Evolutionary conservation across 306 rosid genomes (phyloP).

Genomic region (Gastrolobium bilobum): DNA sequence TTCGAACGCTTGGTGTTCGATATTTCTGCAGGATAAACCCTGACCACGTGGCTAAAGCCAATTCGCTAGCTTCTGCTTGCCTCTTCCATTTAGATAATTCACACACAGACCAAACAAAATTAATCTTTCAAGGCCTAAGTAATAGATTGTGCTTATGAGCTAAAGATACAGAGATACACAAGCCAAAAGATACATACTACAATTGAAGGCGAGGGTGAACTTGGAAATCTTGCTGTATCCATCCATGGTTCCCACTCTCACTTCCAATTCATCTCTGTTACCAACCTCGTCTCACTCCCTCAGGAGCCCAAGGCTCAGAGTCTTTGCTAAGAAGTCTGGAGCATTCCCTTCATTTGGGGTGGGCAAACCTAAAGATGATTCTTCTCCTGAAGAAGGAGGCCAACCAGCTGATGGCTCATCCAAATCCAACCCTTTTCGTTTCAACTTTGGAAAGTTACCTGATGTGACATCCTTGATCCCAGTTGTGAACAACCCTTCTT

Average conservation of each 20-base stretch:
- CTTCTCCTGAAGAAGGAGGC: slow-evolving; percentile 49
- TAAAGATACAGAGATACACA: not conserved
- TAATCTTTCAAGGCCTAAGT: not conserved
- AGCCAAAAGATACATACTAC: slow-evolving; percentile 20
- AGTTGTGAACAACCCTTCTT: slow-evolving; percentile 53
- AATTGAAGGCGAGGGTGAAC: slow-evolving; percentile 36
- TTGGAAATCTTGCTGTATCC: slow-evolving; percentile 35
- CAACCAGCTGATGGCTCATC: slow-evolving; percentile 48
- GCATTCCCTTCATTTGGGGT: slow-evolving; percentile 69
- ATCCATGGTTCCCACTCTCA: slow-evolving; percentile 81
- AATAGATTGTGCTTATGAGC: slow-evolving; percentile 18
- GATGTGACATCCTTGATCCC: slow-evolving; percentile 83
- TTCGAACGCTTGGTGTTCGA: slow-evolving; percentile 58
- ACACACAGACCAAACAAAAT: slow-evolving; percentile 21
- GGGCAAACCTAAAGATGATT: slow-evolving; percentile 61
- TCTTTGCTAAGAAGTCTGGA: slow-evolving; percentile 62
- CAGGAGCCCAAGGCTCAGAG: slow-evolving; percentile 58
- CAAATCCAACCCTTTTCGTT: slow-evolving; percentile 66
- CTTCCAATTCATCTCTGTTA: slow-evolving; percentile 73
- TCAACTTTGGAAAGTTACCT: slow-evolving; percentile 74
- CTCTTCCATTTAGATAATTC: slow-evolving; percentile 66
- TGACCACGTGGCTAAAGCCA: slow-evolving; percentile 63
- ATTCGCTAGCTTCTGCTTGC: slow-evolving; percentile 56
- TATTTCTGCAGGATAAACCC: slow-evolving; percentile 60
- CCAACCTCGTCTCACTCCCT: slow-evolving; percentile 57